Percentiles rank a stretch among this genome's conserved stretches.
Conservation (phyloP, 2,329 filamentous ascomycete species). For the Diplocarpon rosae region DNA sequence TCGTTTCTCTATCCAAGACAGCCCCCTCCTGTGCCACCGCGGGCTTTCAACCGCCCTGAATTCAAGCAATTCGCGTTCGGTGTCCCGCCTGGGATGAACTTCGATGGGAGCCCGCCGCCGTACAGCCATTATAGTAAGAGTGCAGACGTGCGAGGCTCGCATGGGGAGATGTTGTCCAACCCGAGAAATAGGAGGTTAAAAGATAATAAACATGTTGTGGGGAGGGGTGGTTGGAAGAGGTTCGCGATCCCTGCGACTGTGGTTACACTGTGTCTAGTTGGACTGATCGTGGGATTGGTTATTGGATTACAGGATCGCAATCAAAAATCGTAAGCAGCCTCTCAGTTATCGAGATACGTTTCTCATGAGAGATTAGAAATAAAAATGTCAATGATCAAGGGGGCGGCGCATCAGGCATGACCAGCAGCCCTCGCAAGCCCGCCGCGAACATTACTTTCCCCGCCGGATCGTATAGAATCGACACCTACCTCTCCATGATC, state of each 20-base stretch:
- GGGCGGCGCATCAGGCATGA: conserved; percentile 13
- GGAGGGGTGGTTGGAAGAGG: conserved; percentile 26
- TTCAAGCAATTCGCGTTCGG: conserved; percentile 12
- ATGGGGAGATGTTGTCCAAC: conserved; percentile 16
- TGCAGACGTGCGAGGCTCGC: conserved; percentile 3
- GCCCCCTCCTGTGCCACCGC: conserved; percentile 16
- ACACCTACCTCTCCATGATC: conserved; percentile 43
- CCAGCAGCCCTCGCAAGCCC: conserved; percentile 9
- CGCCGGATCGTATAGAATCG: conserved; percentile 49
- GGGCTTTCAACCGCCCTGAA: conserved; percentile 15
- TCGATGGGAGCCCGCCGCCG: conserved; percentile 18
- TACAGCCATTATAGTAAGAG: conserved; percentile 13
- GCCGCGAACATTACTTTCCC: conserved; percentile 36
- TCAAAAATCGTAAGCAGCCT: conserved; percentile 7
- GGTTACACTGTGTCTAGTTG: conserved; percentile 21
- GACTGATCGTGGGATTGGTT: conserved; percentile 25
- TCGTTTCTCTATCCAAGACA: conserved; percentile 6
- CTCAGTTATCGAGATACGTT: not conserved
- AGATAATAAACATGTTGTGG: conserved; percentile 23
- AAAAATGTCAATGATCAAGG: not conserved
- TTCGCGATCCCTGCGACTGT: conserved; percentile 20
- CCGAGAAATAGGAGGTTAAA: conserved; percentile 9
- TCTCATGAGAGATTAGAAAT: not conserved
- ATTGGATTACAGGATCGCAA: conserved; percentile 23
- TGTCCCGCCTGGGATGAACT: conserved; percentile 7